A percentile compares a stretch with the other conserved stretches of the same genome.
Evolutionary conservation across 2,329 filamentous ascomycete genomes (phyloP).

Genomic region (Ampelomyces quisqualis): DNA sequence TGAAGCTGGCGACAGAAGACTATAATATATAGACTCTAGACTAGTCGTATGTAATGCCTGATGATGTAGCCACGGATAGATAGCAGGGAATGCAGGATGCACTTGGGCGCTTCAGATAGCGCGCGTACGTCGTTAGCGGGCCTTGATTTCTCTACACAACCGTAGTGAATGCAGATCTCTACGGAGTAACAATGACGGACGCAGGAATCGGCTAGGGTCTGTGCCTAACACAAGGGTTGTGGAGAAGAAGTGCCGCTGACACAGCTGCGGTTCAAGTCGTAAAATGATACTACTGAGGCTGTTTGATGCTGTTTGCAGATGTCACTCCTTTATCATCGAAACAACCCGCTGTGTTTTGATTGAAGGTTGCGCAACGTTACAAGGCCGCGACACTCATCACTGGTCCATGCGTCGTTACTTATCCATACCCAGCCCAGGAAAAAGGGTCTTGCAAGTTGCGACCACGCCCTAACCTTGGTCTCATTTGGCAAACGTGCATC

Average conservation of each 20-base stretch:
- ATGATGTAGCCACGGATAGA: constrained; percentile 32
- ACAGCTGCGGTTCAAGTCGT: neutral
- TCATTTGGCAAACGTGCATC: constrained; percentile 1
- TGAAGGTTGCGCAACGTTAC: constrained; percentile 2
- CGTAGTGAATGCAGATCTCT: constrained; percentile 10
- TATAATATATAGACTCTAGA: constrained; percentile 28
- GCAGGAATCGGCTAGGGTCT: constrained; percentile 2
- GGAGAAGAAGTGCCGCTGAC: constrained; percentile 1
- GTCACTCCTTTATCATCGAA: neutral
- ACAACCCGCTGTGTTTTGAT: neutral
- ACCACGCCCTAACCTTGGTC: constrained; percentile 4
- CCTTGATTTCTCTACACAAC: constrained; percentile 20
- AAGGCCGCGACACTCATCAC: neutral
- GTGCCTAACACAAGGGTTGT: constrained; percentile 1
- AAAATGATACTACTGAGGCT: constrained; percentile 1
- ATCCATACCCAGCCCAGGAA: neutral
- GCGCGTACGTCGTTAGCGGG: constrained; percentile 21
- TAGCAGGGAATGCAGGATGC: constrained; percentile 28
- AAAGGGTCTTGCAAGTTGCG: neutral
- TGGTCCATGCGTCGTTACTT: constrained; percentile 2
- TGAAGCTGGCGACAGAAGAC: neutral
- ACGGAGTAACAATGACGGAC: constrained; percentile 24
- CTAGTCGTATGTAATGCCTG: constrained; percentile 27
- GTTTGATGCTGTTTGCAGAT: neutral
- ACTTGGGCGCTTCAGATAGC: constrained; percentile 18